Base-by-base conservation (phyloP, 345 rosid genomes). In the Syzygium aqueum region DNA sequence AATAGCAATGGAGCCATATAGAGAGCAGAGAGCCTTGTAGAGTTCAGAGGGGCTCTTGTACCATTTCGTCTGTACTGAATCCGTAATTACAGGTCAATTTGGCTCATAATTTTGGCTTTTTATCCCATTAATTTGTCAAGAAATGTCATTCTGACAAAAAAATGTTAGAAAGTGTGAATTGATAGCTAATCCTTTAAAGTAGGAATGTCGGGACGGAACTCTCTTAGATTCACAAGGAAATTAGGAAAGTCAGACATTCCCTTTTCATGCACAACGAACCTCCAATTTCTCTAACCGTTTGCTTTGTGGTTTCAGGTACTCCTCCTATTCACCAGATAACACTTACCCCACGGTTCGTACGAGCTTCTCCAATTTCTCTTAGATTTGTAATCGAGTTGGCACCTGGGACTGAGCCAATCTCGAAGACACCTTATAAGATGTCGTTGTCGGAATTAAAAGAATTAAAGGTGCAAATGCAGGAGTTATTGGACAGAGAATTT, bases 311-410 rank as follows among this genome's bases (percentile, higher is more conserved):
- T 92, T 88, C 95, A 97, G 99, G 95, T 97, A 94, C 95, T 94
- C 99, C 51, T 89, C 95, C 3, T 97, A 94, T 93, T 94, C 99
- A 22, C 96, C 95, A 83, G 98, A 97, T 87, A 96, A 97, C 93
- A 90, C 93, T 77, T 97, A 96, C 89, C 97, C 98, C 33, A 87
- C 98, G 97, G 99, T 97, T 88, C 90, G 95, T 90, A 90, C 88
- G 84, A 37, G 59, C 65, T 87, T 43, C 49, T 88, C 87, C 86
- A n/a, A n/a, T n/a, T n/a, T n/a, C n/a, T n/a, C n/a, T n/a, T n/a
- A n/a, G n/a, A n/a, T n/a, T n/a, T n/a, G n/a, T n/a, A n/a, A n/a
- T n/a, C n/a, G n/a, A n/a, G n/a, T n/a, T n/a, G n/a, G n/a, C n/a
- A n/a, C n/a, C n/a, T n/a, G n/a, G n/a, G n/a, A n/a, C n/a, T n/a